A percentile compares a stretch with the other conserved stretches of the same genome.
Evolutionary conservation across 106 monocot species (phyloP).

Genomic region (Cymbidium sinense): DNA sequence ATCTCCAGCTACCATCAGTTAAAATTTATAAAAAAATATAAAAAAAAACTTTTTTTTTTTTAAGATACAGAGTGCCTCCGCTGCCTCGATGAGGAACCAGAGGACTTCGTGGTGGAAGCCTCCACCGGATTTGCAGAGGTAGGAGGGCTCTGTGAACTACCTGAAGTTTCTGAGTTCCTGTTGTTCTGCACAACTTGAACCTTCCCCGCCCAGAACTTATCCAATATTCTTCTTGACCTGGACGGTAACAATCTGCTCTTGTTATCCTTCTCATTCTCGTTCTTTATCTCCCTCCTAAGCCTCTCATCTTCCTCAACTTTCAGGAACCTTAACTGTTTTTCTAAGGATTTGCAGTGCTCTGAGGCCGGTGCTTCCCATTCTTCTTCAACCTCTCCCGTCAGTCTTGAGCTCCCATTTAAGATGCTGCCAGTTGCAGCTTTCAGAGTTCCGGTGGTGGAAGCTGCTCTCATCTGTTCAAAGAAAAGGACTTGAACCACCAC

Average conservation of each 20-base stretch:
- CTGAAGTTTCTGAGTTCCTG: slow-evolving; percentile 56
- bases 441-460: neutral
- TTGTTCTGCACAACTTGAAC: slow-evolving; percentile 29
- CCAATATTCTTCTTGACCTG: slow-evolving; percentile 69
- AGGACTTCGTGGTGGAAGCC: slow-evolving; percentile 31
- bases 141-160: slow-evolving; percentile 74
- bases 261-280: slow-evolving; percentile 15
- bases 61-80: slow-evolving; percentile 84
- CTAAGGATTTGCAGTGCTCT: slow-evolving; percentile 20
- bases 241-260: slow-evolving; percentile 37
- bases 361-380: slow-evolving; percentile 16
- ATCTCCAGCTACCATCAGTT: neutral
- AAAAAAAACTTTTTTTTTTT: neutral
- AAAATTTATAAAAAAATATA: neutral
- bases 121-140: slow-evolving; percentile 21
- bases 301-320: slow-evolving; percentile 19
- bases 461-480: slow-evolving; percentile 57
- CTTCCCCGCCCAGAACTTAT: slow-evolving; percentile 69
- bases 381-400: slow-evolving; percentile 22
- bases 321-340: slow-evolving; percentile 28
- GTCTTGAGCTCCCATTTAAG: slow-evolving; percentile 13
- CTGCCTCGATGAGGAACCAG: slow-evolving; percentile 42
- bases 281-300: slow-evolving; percentile 10
- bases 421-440: neutral
- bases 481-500: slow-evolving; percentile 75